Evolutionary conservation across 2,329 filamentous ascomycete genomes (phyloP).

Genomic region (Erysiphe neolycopersici): DNA sequence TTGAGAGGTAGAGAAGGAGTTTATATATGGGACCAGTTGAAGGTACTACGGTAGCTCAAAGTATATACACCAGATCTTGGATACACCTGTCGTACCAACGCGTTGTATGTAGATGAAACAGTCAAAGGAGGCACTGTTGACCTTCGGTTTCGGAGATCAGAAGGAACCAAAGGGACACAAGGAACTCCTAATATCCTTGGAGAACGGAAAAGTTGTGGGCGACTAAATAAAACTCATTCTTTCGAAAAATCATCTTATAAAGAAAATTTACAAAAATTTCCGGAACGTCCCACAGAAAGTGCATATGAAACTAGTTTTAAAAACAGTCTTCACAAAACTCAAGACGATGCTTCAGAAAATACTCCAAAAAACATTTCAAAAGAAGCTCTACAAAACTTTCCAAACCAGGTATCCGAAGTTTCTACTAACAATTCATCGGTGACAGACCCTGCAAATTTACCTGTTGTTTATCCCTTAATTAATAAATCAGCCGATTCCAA

Average conservation of each 20-base stretch:
- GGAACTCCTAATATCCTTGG: not conserved
- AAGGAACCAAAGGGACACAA: not conserved
- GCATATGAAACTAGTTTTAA: not conserved
- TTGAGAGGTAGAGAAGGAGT: no score
- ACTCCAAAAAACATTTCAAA: no score
- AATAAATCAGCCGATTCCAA: not conserved
- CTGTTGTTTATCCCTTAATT: not conserved
- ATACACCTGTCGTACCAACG: not conserved
- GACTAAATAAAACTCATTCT: not conserved
- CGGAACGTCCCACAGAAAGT: not conserved
- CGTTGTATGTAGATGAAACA: not conserved
- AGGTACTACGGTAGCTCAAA: no score
- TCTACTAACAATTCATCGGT: not conserved
- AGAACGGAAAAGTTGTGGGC: not conserved
- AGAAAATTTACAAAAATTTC: not conserved
- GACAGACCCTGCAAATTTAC: not conserved
- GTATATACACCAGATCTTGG: no score
- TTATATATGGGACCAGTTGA: no score
- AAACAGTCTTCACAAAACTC: not conserved
- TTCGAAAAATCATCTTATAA: not conserved
- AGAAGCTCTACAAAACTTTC: no score
- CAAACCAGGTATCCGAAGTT: not conserved
- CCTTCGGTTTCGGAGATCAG: not conserved
- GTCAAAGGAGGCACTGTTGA: slow-evolving; percentile 1
- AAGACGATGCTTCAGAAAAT: not conserved